These are phyloP conservation scores for Hepatocystis sp. DNA, from an alignment of 169 alveolate genomes.

Conservation along the genomic window DNA sequence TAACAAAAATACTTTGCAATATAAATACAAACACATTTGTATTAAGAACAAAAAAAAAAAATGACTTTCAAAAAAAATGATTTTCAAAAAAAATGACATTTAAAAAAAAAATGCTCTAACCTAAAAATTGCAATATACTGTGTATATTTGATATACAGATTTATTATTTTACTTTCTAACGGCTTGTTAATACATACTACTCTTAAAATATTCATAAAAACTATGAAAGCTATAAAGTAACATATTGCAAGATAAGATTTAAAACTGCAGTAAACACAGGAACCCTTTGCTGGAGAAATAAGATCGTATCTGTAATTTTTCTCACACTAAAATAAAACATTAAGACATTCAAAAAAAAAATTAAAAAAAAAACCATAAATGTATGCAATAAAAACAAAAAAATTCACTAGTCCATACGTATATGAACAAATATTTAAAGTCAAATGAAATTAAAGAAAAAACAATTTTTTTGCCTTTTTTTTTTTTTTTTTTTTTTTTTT, in stretches of 20 bases:
- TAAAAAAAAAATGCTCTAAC: constrained; percentile 8
- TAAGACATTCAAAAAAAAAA: neutral
- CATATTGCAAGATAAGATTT: constrained; percentile 11
- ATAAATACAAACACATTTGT: no score
- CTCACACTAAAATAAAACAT: constrained; percentile 33
- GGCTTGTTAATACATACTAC: constrained; percentile 9
- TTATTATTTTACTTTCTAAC: constrained; percentile 23
- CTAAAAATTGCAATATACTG: constrained; percentile 53
- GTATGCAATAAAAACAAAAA: no score
- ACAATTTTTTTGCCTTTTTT: neutral
- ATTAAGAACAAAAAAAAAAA: no score
- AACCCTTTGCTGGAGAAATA: constrained; percentile 17
- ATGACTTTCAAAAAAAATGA: neutral
- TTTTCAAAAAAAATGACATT: neutral
- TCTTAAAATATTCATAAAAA: constrained; percentile 24
- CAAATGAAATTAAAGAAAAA: neutral
- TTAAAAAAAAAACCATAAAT: neutral
- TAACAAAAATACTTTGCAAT: no score
- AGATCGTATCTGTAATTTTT: constrained; percentile 57
- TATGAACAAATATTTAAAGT: no score
- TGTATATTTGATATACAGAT: constrained; percentile 22
- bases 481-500: constrained; percentile 4
- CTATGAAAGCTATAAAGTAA: constrained; percentile 5
- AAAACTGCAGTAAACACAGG: constrained; percentile 32
- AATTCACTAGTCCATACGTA: no score